These are phyloP conservation scores for Amanita thiersii DNA, from an alignment of 768 basidiomycete genomes.

Conservation along the genomic window DNA sequence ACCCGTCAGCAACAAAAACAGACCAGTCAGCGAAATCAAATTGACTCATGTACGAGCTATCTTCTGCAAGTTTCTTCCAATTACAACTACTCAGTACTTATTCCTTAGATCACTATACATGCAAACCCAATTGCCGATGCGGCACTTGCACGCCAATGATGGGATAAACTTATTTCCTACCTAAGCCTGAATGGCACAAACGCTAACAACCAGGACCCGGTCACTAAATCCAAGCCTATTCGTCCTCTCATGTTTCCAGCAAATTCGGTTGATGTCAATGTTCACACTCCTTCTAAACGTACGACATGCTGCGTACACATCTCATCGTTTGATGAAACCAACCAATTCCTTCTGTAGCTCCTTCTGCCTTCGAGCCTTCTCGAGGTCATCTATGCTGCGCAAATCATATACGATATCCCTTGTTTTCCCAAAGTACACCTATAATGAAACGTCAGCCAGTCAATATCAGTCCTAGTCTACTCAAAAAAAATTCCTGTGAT, in stretches of 20 bases:
- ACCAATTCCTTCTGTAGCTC: constrained; percentile 89
- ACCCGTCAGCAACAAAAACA: constrained; percentile 86
- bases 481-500: neutral
- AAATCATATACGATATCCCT: constrained; percentile 92
- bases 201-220: neutral
- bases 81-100: constrained; percentile 1
- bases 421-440: constrained; percentile 96
- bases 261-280: neutral
- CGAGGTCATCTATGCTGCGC: constrained; percentile 79
- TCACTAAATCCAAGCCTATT: neutral
- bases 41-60: constrained; percentile 56
- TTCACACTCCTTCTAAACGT: neutral
- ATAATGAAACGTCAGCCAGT: neutral
- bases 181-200: no score
- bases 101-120: constrained; percentile 71
- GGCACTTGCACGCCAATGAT: constrained; percentile 29
- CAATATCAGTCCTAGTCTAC: neutral
- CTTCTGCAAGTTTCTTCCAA: constrained; percentile 7
- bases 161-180: constrained; percentile 5
- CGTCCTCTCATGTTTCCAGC: neutral
- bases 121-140: constrained; percentile 94
- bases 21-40: constrained; percentile 81
- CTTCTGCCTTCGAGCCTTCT: constrained; percentile 69
- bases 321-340: constrained; percentile 70
- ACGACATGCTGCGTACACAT: neutral